Conservation (phyloP, 768 basidiomycete species). For the Naganishia kalamii region DNA sequence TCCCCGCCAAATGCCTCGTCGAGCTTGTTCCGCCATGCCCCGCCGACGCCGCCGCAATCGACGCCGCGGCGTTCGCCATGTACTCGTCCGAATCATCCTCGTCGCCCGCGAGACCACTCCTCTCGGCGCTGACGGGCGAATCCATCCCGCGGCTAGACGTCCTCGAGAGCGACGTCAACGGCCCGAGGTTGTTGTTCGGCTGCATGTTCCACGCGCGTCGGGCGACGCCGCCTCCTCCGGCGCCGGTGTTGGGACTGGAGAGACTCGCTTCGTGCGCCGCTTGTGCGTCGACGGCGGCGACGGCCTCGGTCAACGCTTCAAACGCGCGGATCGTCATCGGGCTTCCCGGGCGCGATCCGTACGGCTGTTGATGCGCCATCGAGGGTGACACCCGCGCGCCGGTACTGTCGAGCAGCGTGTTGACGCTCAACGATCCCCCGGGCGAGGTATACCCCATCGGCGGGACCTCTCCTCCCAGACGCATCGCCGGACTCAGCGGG, state of each 20-base stretch:
- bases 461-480: background rate
- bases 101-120: slow-evolving; percentile 18
- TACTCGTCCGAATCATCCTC: slow-evolving; percentile 10
- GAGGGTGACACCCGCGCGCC: background rate
- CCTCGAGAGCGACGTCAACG: background rate
- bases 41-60: background rate
- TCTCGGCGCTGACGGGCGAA: slow-evolving; percentile 22
- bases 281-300: background rate
- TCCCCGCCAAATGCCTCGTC: background rate
- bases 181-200: slow-evolving; percentile 4
- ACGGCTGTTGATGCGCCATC: slow-evolving; percentile 9
- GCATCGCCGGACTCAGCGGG: slow-evolving; percentile 15
- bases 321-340: slow-evolving; percentile 13
- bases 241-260: background rate
- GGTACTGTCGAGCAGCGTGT: background rate
- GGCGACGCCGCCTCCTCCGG: background rate
- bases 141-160: slow-evolving; percentile 24
- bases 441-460: background rate
- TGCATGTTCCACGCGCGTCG: slow-evolving; percentile 13
- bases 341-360: slow-evolving; percentile 8
- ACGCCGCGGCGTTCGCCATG: background rate
- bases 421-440: background rate
- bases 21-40: no score
- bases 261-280: slow-evolving; percentile 8
- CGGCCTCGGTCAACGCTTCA: slow-evolving; percentile 4